phyloP scores from a whole-genome alignment of 352 stramenopile genomes.

The Phytophthora parvispora region DNA sequence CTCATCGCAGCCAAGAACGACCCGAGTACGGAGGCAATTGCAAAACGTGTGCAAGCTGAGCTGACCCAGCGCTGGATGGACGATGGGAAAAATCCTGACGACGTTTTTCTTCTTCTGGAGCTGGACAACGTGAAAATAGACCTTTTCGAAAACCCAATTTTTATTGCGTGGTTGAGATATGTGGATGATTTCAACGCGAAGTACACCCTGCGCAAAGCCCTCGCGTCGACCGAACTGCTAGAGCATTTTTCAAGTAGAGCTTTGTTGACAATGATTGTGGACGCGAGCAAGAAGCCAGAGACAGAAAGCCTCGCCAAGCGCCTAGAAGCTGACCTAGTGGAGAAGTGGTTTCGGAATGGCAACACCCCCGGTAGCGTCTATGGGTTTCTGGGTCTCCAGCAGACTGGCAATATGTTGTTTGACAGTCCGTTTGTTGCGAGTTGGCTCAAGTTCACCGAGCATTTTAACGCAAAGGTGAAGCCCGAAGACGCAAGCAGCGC shows the following conservation, averaged over 20 bases:
- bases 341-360: not conserved
- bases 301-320: not conserved
- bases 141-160: not conserved
- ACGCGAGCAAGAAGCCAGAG: not conserved
- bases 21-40: not conserved
- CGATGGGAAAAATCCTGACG: not conserved
- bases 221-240: not conserved
- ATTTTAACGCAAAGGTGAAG: not conserved
- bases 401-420: not conserved
- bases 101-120: not conserved
- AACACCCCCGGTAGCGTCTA: not conserved
- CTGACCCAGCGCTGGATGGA: not conserved
- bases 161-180: not conserved
- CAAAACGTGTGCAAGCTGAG: not conserved
- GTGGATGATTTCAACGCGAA: not conserved
- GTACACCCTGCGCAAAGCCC: not conserved
- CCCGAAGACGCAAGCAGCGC: not conserved
- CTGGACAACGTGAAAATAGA: not conserved
- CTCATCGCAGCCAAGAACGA: not conserved
- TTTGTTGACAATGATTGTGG: not conserved
- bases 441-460: not conserved
- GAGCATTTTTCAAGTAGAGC: not conserved
- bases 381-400: not conserved
- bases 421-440: not conserved
- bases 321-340: not conserved